A percentile compares a stretch with the other conserved stretches of the same genome.
These are phyloP conservation scores for Hypholoma sublateritium DNA, from an alignment of 768 basidiomycete genomes.

Conservation along the genomic window DNA sequence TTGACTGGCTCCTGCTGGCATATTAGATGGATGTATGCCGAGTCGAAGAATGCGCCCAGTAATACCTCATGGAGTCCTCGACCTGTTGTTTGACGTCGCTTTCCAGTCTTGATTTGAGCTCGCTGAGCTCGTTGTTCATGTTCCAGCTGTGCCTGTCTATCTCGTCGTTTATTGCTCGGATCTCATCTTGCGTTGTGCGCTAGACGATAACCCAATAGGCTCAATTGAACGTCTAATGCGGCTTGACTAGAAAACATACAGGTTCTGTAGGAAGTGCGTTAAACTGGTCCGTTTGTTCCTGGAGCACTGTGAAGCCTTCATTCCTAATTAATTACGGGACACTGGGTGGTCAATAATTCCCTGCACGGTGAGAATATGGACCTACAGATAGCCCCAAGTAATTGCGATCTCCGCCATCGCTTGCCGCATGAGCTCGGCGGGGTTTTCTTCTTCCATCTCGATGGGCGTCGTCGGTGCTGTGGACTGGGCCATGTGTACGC, in stretches of 20 bases:
- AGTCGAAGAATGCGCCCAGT: background rate
- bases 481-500: background rate
- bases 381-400: constrained; percentile 5
- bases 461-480: constrained; percentile 1
- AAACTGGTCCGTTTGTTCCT: constrained; percentile 7
- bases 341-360: no score
- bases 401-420: background rate
- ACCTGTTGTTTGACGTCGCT: constrained; percentile 17
- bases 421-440: background rate
- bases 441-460: background rate
- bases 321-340: background rate
- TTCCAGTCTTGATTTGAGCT: constrained; percentile 15
- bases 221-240: background rate
- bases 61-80: constrained; percentile 16
- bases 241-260: background rate
- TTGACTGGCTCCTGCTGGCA: constrained; percentile 13
- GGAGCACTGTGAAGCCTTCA: constrained; percentile 1
- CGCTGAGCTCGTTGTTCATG: constrained; percentile 8
- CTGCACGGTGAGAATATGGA: background rate
- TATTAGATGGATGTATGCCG: background rate
- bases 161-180: constrained; percentile 17
- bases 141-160: constrained; percentile 19
- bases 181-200: constrained; percentile 12
- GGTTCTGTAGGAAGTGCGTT: background rate
- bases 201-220: background rate